Evolutionary conservation across 2,329 filamentous ascomycete species (phyloP), one percentile per base, ranked within the genome.

Genomic region (Sporothrix variecibatus): DNA sequence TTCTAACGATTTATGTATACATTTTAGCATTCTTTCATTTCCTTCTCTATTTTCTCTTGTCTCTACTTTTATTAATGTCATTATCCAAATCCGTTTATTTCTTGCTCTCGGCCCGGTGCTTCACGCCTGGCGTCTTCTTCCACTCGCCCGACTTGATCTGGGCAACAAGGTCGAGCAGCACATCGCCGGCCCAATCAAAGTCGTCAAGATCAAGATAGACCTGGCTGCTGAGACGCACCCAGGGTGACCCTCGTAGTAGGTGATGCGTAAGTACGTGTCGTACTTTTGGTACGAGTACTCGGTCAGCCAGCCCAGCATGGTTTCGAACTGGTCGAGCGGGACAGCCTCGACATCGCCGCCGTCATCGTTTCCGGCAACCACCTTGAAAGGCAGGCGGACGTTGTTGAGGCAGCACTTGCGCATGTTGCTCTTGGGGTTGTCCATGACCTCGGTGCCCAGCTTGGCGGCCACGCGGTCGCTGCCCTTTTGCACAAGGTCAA

Each of bases 161-260:
- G 11, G 74, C 67, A 60, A 76, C 77, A 1, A 79, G 73, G 34
- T 75, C 75, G 77, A 85, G 82, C 77, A 92, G 78, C 6, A 85
- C 81, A 64, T 83, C 78, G 0, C 84, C 90, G n/a, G 85, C 84
- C 86, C 86, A 90, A 77, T 89, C 86, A 78, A 92, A 93, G 81
- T 94, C 91, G 9, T 82, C 84, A 72, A 87, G 80, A 64, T 91
- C 90, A 51, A 94, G 81, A 80, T 92, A 94, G 0, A 92, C 84
- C 83, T 93, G 91, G 28, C 84, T 90, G 79, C 89, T 91, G 73
- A 93, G 78, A 53, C 92, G 82, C 0, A 85, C 84, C 90, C 90
- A 93, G 81, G 86, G 74, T 81, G 83, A 0, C 85, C 86, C 0
- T 82, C 85, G 79, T 92, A 89, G 49, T 84, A 84, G 71, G 88